Conservation (phyloP, 768 basidiomycete species). For the Boletus pseudo-olivaceus region DNA sequence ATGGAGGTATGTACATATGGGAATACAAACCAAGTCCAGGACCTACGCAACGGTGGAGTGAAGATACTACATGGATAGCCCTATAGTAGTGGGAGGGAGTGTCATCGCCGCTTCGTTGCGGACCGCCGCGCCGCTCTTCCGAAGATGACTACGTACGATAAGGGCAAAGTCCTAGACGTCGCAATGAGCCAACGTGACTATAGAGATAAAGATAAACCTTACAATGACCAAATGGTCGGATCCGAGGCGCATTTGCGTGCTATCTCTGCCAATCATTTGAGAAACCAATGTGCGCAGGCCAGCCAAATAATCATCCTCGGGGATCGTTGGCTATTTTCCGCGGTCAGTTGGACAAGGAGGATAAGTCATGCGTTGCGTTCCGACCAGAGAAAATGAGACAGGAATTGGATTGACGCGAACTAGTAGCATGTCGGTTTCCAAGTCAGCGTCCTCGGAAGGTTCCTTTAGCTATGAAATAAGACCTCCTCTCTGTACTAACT, state of each 20-base stretch:
- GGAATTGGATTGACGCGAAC: not conserved
- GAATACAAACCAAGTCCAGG: slow-evolving; percentile 6
- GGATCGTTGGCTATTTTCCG: slow-evolving; percentile 1
- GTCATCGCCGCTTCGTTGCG: not conserved
- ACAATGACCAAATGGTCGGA: slow-evolving; percentile 22
- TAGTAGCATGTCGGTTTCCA: slow-evolving; percentile 1
- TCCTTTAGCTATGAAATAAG: slow-evolving; percentile 15
- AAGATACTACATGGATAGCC: not conserved
- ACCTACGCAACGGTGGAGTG: not conserved
- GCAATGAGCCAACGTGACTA: slow-evolving; percentile 1
- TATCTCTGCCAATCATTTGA: slow-evolving; percentile 18
- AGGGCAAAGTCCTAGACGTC: slow-evolving; percentile 22
- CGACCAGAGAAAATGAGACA: slow-evolving; percentile 15
- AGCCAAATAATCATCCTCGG: slow-evolving; percentile 21
- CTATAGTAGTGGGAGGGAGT: not conserved
- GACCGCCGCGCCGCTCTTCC: not conserved
- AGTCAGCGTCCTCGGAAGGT: slow-evolving; percentile 7
- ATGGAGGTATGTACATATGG: slow-evolving; percentile 5
- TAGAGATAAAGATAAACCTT: not conserved
- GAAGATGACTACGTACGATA: slow-evolving; percentile 12
- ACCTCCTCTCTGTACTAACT: not conserved
- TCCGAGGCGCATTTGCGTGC: slow-evolving; percentile 9
- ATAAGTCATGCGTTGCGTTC: not conserved
- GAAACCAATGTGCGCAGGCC: slow-evolving; percentile 19
- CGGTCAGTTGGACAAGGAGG: slow-evolving; percentile 4